These are phyloP conservation scores for Lachnellula willkommii DNA, from an alignment of 2,329 filamentous ascomycete species.

Conservation along the genomic window DNA sequence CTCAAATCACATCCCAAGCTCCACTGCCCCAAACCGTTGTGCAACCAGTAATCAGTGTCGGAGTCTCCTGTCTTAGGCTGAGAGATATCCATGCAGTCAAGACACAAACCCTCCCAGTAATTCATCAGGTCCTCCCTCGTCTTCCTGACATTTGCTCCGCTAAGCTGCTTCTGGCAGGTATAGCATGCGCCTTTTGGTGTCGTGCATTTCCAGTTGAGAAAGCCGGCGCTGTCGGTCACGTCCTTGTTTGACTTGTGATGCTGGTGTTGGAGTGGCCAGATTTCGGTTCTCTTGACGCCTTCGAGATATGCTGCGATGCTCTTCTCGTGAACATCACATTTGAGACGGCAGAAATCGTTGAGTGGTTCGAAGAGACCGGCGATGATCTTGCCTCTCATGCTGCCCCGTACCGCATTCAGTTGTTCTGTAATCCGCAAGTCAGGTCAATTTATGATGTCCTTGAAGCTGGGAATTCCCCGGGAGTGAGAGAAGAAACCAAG, in stretches of 20 bases:
- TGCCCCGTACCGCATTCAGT: slow-evolving; percentile 1
- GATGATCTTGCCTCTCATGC: slow-evolving; percentile 3
- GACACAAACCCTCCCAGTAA: slow-evolving; percentile 10
- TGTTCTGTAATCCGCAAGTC: not conserved
- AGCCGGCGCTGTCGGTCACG: not conserved
- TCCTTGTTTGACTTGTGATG: slow-evolving; percentile 3
- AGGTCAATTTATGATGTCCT: not conserved
- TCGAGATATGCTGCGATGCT: not conserved
- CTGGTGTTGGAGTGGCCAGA: slow-evolving; percentile 1
- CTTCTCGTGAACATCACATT: not conserved
- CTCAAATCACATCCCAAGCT: not conserved
- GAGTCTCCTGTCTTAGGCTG: not conserved
- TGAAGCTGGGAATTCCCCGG: too few species aligned
- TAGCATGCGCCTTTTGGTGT: slow-evolving; percentile 1
- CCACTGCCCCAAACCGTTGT: not conserved
- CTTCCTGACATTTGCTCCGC: not conserved
- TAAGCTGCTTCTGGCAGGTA: not conserved
- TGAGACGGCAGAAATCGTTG: not conserved
- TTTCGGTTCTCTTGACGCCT: not conserved
- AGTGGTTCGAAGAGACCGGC: slow-evolving; percentile 2
- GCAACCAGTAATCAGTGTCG: not conserved
- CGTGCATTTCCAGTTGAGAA: slow-evolving; percentile 3
- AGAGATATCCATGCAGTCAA: slow-evolving; percentile 6
- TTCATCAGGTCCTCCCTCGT: not conserved
- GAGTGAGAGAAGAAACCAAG: too few species aligned